Evolutionary conservation across 176 grass and related monocot genomes (phyloP).

Genomic region (Aegilops sharonensis): DNA sequence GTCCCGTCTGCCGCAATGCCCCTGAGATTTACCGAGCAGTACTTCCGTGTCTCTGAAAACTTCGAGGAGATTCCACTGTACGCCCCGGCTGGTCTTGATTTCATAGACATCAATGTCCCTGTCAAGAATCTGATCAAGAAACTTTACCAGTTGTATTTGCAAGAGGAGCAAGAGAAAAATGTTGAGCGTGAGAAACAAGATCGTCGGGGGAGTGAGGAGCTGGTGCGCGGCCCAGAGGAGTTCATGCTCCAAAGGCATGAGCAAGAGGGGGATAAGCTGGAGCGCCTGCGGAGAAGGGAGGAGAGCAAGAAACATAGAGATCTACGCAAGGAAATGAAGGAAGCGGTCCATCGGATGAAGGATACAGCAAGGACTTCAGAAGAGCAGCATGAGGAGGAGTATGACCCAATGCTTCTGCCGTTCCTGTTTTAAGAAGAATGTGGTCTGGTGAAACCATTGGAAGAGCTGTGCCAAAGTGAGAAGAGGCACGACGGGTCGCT

Average conservation of each 20-base stretch:
- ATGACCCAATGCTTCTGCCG: neutral
- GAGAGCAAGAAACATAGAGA: neutral
- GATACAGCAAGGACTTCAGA: neutral
- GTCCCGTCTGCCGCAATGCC: neutral
- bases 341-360: neutral
- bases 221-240: too few species aligned
- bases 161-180: too few species aligned
- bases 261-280: too few species aligned
- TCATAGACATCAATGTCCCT: too few species aligned
- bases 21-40: neutral
- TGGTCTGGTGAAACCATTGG: neutral
- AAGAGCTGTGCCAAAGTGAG: neutral
- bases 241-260: too few species aligned
- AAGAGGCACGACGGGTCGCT: too few species aligned
- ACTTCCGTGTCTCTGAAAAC: neutral
- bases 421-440: neutral
- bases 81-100: too few species aligned
- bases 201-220: too few species aligned
- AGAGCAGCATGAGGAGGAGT: neutral
- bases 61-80: neutral
- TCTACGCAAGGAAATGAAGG: neutral
- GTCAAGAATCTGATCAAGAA: too few species aligned
- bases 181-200: too few species aligned
- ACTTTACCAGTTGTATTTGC: too few species aligned
- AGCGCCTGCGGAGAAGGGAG: neutral